Base-by-base conservation (phyloP, 805 yeast species). In the Saturnispora quitensis region DNA sequence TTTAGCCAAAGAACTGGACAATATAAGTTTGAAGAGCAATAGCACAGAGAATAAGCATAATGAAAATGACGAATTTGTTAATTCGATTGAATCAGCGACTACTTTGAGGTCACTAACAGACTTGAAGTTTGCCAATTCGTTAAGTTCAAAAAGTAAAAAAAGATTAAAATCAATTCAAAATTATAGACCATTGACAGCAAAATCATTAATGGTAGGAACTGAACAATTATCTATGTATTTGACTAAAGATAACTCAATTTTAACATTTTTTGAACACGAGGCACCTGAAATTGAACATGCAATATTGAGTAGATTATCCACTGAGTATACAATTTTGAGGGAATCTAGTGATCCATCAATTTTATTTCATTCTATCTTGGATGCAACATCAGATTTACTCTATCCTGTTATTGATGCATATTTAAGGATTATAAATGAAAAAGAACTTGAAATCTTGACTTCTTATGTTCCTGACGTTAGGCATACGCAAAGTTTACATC, bases 201-300 rank as follows among this genome's bases (percentile, higher is more conserved):
- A 73, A 56, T 70, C 71, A 10, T 58, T 68, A 50, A 70, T 68
- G 22, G 80, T 80, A 6, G 81, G 79, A 0, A 66, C 77, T 10
- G 85, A 80, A 59, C 84, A 80, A 59, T 76, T 75, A 2, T 75
- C 82, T 0, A 61, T 79, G 45, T 80, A 74, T 54, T 53, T 80
- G 17, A 64, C 74, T 17, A 62, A 67, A 6, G 68, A 73, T 46
- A 69, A 73, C 43, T 72, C 80, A 0, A 75, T 80, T 12, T 70
- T 80, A 4, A 71, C 84, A 0, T 77, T 80, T 55, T 80, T 80
- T 59, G 85, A 80, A 58, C 74, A 77, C 54, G 71, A 79, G 4
- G 81, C 80, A 5, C 70, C 72, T 44, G 79, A 76, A 45, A 70
- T 80, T 24, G 80, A 75, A 50, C 66, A 66, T 35, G 82, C 84